These are phyloP conservation scores for Exophiala sideris DNA, from an alignment of 2,329 filamentous ascomycete species.

Conservation along the genomic window DNA sequence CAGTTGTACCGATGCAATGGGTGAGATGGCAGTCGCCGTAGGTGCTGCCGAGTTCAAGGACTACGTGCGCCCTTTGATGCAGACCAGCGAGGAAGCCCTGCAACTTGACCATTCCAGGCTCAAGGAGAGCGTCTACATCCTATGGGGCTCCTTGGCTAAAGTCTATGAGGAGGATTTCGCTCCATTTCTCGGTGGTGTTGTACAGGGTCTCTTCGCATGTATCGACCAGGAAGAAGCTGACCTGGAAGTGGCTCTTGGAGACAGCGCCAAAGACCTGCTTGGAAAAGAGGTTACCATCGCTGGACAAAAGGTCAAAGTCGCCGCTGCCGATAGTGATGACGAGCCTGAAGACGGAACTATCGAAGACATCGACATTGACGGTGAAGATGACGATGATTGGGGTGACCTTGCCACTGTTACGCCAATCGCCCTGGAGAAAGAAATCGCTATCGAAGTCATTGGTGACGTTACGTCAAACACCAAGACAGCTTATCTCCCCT, in stretches of 20 bases:
- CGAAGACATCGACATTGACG: slow-evolving; percentile 57
- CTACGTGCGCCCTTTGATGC: slow-evolving; percentile 86
- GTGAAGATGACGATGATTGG: slow-evolving; percentile 79
- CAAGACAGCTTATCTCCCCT: slow-evolving; percentile 73
- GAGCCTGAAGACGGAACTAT: slow-evolving; percentile 56
- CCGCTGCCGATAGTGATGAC: slow-evolving; percentile 57
- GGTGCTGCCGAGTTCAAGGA: slow-evolving; percentile 83
- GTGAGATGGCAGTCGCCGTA: slow-evolving; percentile 85
- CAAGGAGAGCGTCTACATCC: slow-evolving; percentile 93
- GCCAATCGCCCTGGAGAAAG: slow-evolving; percentile 89
- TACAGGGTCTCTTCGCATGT: slow-evolving; percentile 67
- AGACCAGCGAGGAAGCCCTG: slow-evolving; percentile 85
- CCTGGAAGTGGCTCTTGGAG: slow-evolving; percentile 70
- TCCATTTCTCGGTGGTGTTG: slow-evolving; percentile 45
- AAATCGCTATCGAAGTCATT: slow-evolving; percentile 91
- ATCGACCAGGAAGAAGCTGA: slow-evolving; percentile 86
- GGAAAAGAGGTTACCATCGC: slow-evolving; percentile 73
- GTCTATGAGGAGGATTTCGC: slow-evolving; percentile 71
- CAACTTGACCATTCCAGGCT: slow-evolving; percentile 84
- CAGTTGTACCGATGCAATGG: slow-evolving; percentile 87
- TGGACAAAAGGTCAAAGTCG: slow-evolving; percentile 82
- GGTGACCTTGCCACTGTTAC: slow-evolving; percentile 81
- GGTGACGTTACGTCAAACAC: slow-evolving; percentile 89
- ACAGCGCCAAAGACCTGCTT: slow-evolving; percentile 69
- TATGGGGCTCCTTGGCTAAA: slow-evolving; percentile 92